These are phyloP conservation scores for Anthracocystis panici-leucophaei DNA, from an alignment of 1,284 basidiomycete genomes.

Conservation along the genomic window DNA sequence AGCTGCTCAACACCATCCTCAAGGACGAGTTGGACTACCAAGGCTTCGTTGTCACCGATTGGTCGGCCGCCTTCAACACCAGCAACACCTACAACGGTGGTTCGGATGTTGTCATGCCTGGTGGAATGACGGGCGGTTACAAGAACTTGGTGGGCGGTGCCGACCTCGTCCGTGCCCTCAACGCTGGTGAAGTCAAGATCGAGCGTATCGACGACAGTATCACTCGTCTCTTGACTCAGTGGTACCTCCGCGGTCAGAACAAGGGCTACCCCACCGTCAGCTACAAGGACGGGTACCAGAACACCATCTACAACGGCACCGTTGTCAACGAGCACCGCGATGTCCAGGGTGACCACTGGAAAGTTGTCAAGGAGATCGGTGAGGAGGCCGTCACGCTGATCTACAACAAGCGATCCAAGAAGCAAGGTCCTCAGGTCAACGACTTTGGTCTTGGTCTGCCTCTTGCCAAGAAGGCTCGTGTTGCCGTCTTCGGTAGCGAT, in stretches of 20 bases:
- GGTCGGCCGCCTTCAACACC: slow-evolving; percentile 43
- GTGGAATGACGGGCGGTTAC: slow-evolving; percentile 38
- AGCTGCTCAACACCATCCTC: slow-evolving; percentile 45
- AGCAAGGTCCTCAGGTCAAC: slow-evolving; percentile 46
- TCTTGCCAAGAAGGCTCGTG: slow-evolving; percentile 28
- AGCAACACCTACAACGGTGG: slow-evolving; percentile 44
- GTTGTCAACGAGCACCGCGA: slow-evolving; percentile 43
- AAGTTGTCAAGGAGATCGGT: slow-evolving; percentile 38
- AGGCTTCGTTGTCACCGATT: slow-evolving; percentile 45
- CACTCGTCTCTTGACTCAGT: slow-evolving; percentile 37
- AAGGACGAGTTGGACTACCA: slow-evolving; percentile 51
- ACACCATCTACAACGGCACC: slow-evolving; percentile 41
- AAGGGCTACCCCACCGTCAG: slow-evolving; percentile 36
- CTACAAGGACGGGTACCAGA: slow-evolving; percentile 46
- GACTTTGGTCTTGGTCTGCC: slow-evolving; percentile 40
- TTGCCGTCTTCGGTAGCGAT: slow-evolving; percentile 47
- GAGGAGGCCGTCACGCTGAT: slow-evolving; percentile 42
- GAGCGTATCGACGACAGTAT: slow-evolving; percentile 46
- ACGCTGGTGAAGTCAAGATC: slow-evolving; percentile 38
- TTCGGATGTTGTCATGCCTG: slow-evolving; percentile 34
- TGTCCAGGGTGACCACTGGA: slow-evolving; percentile 43
- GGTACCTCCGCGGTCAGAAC: slow-evolving; percentile 34
- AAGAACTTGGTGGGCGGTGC: slow-evolving; percentile 33
- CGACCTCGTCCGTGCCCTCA: slow-evolving; percentile 35
- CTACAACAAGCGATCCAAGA: slow-evolving; percentile 35